Conservation (phyloP, 345 rosid species). For the Populus simonii region DNA sequence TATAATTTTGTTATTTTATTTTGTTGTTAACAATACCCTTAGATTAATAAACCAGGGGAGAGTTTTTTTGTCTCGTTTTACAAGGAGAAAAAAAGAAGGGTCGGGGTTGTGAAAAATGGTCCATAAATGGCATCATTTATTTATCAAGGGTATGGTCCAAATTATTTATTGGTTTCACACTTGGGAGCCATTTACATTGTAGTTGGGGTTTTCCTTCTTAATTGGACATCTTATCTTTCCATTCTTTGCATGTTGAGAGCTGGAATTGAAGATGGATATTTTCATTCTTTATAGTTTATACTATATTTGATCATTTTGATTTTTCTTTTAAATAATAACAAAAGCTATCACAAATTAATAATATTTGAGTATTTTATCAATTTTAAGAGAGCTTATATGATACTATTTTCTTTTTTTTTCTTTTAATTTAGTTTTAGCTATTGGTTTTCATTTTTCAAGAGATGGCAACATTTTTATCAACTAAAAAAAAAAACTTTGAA, state of each 20-base stretch:
- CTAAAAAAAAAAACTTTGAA: not conserved
- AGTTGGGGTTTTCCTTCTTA: not conserved
- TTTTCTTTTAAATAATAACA: too few relatives aligned
- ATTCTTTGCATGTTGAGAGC: not conserved
- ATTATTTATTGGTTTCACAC: not conserved
- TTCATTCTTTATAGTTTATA: not conserved
- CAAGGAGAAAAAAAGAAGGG: not conserved
- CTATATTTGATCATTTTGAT: too few relatives aligned
- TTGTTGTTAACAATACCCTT: not conserved
- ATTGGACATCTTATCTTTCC: not conserved
- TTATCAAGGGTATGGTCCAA: not conserved
- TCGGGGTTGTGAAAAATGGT: not conserved
- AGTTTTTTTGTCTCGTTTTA: not conserved
- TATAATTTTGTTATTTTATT: not conserved
- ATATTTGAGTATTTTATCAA: too few relatives aligned
- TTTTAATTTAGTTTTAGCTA: not conserved
- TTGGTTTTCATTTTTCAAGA: not conserved
- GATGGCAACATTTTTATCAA: not conserved
- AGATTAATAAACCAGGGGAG: not conserved
- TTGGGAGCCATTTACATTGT: not conserved
- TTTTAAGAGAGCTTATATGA: too few relatives aligned
- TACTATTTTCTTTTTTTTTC: too few relatives aligned
- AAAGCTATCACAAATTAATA: not conserved
- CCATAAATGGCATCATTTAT: not conserved
- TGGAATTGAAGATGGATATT: not conserved